Percentiles rank a stretch among this genome's conserved stretches.
Evolutionary conservation across 306 rosid genomes (phyloP).

Genomic region (Pterocarpus macrocarpus): DNA sequence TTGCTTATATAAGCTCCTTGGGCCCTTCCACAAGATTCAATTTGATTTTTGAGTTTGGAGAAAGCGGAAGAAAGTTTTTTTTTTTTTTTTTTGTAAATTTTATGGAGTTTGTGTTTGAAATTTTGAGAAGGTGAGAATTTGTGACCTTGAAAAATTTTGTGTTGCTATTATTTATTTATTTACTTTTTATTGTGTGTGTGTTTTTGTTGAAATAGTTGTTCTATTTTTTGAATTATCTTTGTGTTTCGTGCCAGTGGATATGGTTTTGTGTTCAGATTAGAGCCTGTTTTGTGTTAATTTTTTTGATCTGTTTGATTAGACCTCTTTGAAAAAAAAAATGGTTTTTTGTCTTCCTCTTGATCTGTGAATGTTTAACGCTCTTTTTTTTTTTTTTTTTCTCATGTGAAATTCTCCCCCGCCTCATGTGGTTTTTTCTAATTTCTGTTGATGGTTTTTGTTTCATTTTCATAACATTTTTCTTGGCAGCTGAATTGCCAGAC

Average conservation of each 20-base stretch:
- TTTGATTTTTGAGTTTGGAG: conserved; percentile 33
- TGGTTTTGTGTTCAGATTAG: conserved; percentile 37
- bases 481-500: conserved; percentile 49
- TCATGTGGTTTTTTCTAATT: conserved; percentile 1
- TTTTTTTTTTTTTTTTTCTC: not conserved
- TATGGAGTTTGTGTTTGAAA: conserved; percentile 14
- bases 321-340: not conserved
- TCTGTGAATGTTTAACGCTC: conserved; percentile 35
- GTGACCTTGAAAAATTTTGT: conserved; percentile 18
- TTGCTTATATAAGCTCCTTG: conserved; percentile 25
- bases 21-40: conserved; percentile 33
- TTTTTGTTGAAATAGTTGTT: not conserved
- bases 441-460: conserved; percentile 32
- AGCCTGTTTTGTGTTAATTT: conserved; percentile 17
- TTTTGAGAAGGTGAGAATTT: conserved; percentile 46
- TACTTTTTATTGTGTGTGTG: not conserved
- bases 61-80: conserved; percentile 19
- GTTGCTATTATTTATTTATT: no score
- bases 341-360: conserved; percentile 42
- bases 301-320: conserved; percentile 43
- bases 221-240: not conserved
- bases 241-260: conserved; percentile 36
- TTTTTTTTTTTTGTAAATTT: not conserved
- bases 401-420: conserved; percentile 25
- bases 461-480: conserved; percentile 45